Base-by-base conservation (phyloP, 805 yeast species). In the Metschnikowia orientalis region DNA sequence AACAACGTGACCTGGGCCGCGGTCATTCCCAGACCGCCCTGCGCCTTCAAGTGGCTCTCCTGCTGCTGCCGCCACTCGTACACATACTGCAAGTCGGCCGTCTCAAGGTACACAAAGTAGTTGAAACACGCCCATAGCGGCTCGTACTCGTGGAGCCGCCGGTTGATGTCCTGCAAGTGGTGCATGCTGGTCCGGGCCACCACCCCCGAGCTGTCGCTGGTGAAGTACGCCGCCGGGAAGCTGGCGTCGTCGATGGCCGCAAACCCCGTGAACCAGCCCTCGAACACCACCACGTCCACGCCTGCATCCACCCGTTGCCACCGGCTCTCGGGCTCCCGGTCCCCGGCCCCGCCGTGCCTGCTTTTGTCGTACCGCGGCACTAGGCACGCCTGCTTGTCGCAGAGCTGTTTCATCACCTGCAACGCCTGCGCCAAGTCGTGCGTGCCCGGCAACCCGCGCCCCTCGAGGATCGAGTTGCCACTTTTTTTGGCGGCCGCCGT, bases 181-280 rank as follows among this genome's bases (percentile, higher is more conserved):
- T 51, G 45, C 31, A 56, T 26, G n/a, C 35, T 42, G 37, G 53
- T 50, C 4, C 44, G 37, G 21, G 49, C 50, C 13, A 59, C 42
- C 11, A 28, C 35, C 3, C 47, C 41, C 3, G 47, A 37, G 8
- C 44, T 38, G 22, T 48, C 51, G 5, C 47, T 17, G 4, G 51
- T 33, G 23, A 54, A 37, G 39, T 51, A 54, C 12, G 30, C 42
- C 5, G 48, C 9, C 12, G 49, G 37, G 7, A 64, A 32, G 31
- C 44, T 42, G 7, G 47, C 51, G 3, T 27, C 34, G 14, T 48
- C 54, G 11, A 63, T 36, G 12, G 66, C 52, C 29, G 52, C 41
- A 52, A 77, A 90, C 1, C 97, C 97, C 15, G 77, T 71, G 61
- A 89, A 87, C 98, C 98, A 90, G 4, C 97, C 98, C 59, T 90